Base-by-base conservation (phyloP, 805 yeast species). In the Yarrowia yakushimensis region DNA sequence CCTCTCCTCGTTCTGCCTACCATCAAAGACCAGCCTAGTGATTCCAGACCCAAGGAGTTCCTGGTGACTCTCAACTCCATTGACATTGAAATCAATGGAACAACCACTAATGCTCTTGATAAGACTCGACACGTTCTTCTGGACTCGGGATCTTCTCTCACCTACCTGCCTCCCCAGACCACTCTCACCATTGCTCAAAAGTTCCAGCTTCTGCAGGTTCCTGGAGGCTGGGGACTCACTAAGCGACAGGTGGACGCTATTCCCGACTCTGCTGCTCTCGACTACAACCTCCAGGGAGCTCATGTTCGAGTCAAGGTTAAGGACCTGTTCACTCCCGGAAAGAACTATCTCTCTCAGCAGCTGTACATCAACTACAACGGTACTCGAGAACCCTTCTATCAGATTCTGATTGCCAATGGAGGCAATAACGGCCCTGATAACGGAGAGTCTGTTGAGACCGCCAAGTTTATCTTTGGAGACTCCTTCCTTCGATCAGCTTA, bases 241-340 rank as follows among this genome's bases (percentile, higher is more conserved):
- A 17, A 94, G 98, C 82, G 11, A 17, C 43, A 6, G 25, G 25
- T 52, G 3, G 91, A 78, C 48, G 78, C 84, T 63, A 88, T 97
- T 80, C 93, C 82, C 67, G 72, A 80, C 31, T 81, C 93, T 75
- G 98, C 98, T 64, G 96, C 93, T 72, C 81, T 94, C 76, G 90
- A 97, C 52, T 85, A 94, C 77, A 91, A 81, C 73, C 87, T 94
- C 69, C 85, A 83, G 64, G 98, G 98, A 67, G 90, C 92, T 80
- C 94, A 91, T 80, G 88, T 96, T 57, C 85, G 94, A 73, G 72
- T 86, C 66, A 86, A 98, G 39, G 85, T 84, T 72, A 99, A 94
- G 75, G 94, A 94, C 43, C 61, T 72, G 55, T 67, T 72, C 43
- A 64, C 69, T 63, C 69, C 69, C 0, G 41, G 23, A 7, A 36